A percentile compares a stretch with the other conserved stretches of the same genome.
phyloP scores from a whole-genome alignment of 148 eudicot species.

The Rhododendron ferrugineum region DNA sequence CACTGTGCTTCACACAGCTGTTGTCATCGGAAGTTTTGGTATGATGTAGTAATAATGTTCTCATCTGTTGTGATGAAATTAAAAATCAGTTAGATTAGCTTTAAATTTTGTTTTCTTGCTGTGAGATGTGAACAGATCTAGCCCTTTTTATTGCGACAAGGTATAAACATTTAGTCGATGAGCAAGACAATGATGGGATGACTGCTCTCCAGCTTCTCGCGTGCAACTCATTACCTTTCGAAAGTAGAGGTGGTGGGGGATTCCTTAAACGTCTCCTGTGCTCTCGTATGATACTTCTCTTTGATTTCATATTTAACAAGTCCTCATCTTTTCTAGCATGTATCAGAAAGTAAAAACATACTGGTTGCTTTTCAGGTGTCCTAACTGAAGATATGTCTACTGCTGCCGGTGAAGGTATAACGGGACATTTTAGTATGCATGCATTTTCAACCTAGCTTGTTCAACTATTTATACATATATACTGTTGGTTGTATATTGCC shows the following conservation, averaged over 20 bases:
- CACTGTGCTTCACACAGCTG: conserved; percentile 5
- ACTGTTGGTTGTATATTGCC: too few relatives aligned
- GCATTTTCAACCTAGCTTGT: not conserved
- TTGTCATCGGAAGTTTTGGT: conserved; percentile 6
- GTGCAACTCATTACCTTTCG: not conserved
- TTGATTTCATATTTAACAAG: not conserved
- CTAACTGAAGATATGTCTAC: not conserved
- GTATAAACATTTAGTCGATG: not conserved
- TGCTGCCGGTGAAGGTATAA: not conserved
- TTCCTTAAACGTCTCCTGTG: not conserved
- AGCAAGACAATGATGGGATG: conserved; percentile 5
- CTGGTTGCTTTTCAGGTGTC: not conserved
- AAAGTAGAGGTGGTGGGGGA: not conserved
- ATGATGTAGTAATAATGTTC: not conserved
- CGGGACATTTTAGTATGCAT: not conserved
- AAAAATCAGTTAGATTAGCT: not conserved
- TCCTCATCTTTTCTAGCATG: not conserved
- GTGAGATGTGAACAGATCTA: conserved; percentile 4
- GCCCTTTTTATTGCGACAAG: not conserved
- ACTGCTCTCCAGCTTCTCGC: conserved; percentile 22
- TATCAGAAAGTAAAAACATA: not conserved
- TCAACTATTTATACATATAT: not conserved
- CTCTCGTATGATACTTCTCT: not conserved
- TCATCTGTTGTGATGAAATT: not conserved
- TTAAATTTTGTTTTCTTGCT: not conserved